Evolutionary conservation across 2,329 filamentous ascomycete genomes (phyloP).

Genomic region (Aspergillus calidoustus): DNA sequence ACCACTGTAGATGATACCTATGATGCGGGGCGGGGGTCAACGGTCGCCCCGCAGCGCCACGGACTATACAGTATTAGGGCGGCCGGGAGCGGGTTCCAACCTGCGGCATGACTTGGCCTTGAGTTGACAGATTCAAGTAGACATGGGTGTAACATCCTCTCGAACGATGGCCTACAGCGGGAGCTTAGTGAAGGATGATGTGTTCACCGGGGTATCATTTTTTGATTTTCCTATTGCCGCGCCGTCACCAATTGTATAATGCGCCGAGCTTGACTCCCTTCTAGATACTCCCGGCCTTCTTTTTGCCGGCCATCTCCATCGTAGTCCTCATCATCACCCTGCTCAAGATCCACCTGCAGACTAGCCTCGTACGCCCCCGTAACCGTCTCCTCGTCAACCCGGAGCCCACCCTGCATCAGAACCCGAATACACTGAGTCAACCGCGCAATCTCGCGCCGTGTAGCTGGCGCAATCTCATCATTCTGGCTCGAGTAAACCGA

Average conservation of each 20-base stretch:
- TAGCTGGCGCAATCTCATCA: slow-evolving; percentile 75
- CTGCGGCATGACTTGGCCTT: too few relatives aligned
- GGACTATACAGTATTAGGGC: too few relatives aligned
- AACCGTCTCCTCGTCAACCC: slow-evolving; percentile 89
- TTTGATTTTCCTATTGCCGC: slow-evolving; percentile 6
- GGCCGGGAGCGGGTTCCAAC: too few relatives aligned
- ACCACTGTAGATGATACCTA: too few relatives aligned
- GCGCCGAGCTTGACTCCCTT: slow-evolving; percentile 44
- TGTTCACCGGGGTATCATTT: slow-evolving; percentile 17
- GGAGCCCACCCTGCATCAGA: slow-evolving; percentile 78
- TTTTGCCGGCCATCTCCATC: slow-evolving; percentile 36
- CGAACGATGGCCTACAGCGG: too few relatives aligned
- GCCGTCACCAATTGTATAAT: slow-evolving; percentile 40
- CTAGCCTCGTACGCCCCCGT: slow-evolving; percentile 80
- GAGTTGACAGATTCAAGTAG: too few relatives aligned
- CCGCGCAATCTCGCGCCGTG: slow-evolving; percentile 85
- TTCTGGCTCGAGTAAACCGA: slow-evolving; percentile 96
- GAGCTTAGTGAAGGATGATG: too few relatives aligned
- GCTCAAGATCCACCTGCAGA: slow-evolving; percentile 65
- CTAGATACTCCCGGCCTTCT: slow-evolving; percentile 49
- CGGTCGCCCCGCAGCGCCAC: too few relatives aligned
- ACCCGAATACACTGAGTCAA: slow-evolving; percentile 80
- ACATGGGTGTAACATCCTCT: too few relatives aligned
- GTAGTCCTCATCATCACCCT: slow-evolving; percentile 45
- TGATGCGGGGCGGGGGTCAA: too few relatives aligned